Evolutionary conservation across 116 monocot species (phyloP).

Genomic region (Cymodocea nodosa): DNA sequence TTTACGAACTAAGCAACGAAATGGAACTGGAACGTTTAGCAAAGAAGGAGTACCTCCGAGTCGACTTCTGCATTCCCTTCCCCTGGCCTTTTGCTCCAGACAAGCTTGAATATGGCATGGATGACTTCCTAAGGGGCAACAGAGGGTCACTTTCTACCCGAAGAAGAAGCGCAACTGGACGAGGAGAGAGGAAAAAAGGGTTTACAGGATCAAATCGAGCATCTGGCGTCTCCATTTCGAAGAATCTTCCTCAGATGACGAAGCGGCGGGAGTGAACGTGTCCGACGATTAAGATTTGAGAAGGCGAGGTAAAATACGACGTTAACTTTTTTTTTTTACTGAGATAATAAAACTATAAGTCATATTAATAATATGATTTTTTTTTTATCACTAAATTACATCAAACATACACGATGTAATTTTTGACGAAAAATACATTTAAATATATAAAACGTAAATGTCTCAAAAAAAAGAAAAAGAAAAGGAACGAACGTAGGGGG

Average conservation of each 20-base stretch:
- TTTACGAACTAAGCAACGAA: background rate
- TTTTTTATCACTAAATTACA: too few relatives aligned
- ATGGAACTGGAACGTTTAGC: background rate
- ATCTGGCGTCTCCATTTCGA: background rate
- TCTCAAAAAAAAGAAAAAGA: too few relatives aligned
- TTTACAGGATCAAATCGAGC: background rate
- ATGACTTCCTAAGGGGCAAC: background rate
- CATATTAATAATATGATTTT: too few relatives aligned
- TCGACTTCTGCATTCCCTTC: background rate
- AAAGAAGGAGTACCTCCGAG: background rate
- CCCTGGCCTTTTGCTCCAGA: background rate
- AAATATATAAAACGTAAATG: too few relatives aligned
- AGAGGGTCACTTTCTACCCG: background rate
- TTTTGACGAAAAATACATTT: too few relatives aligned
- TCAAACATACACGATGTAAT: too few relatives aligned
- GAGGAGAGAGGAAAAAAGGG: background rate
- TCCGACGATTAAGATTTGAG: too few relatives aligned
- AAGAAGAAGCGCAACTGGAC: background rate
- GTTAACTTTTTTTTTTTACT: too few relatives aligned
- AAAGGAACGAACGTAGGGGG: too few relatives aligned
- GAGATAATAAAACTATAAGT: too few relatives aligned
- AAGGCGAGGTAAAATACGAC: too few relatives aligned
- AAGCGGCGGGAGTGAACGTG: background rate
- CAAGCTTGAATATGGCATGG: background rate
- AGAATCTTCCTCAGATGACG: too few relatives aligned